Evolutionary conservation across 495 filamentous ascomycete species (phyloP).

Genomic region (Aspergillus heteromorphus): DNA sequence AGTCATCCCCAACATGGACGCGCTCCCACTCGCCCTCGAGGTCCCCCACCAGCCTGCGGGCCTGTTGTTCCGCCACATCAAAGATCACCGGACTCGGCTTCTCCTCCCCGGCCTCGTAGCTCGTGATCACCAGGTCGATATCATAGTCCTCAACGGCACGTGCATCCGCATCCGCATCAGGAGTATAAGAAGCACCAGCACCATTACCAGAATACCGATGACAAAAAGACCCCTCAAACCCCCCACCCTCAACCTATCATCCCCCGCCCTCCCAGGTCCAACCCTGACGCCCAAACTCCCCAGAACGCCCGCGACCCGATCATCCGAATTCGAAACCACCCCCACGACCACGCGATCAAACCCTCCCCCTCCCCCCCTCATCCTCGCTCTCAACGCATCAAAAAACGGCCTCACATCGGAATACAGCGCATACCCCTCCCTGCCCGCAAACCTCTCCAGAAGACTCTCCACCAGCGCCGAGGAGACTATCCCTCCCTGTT

Average conservation of each 20-base stretch:
- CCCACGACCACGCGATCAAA: constrained; percentile 50
- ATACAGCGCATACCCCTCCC: constrained; percentile 56
- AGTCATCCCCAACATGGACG: constrained; percentile 67
- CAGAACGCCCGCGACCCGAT: constrained; percentile 58
- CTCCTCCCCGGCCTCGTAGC: constrained; percentile 65
- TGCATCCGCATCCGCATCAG: neutral
- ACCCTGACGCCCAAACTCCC: constrained; percentile 56
- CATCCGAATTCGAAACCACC: constrained; percentile 74
- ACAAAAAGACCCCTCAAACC: constrained; percentile 35
- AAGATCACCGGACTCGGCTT: constrained; percentile 66
- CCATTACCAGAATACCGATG: too few relatives aligned
- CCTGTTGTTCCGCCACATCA: constrained; percentile 49
- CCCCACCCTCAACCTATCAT: constrained; percentile 27
- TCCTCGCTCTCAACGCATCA: constrained; percentile 27
- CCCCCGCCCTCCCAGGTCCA: constrained; percentile 31
- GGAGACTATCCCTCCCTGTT: too few relatives aligned
- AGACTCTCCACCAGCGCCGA: constrained; percentile 51
- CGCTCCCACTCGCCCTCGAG: constrained; percentile 32
- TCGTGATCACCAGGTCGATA: constrained; percentile 62
- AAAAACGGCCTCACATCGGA: constrained; percentile 53
- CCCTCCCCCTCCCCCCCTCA: neutral
- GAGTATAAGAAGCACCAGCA: neutral
- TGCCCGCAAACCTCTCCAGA: constrained; percentile 55
- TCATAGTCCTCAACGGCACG: constrained; percentile 27
- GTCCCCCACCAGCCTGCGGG: constrained; percentile 15